These are phyloP conservation scores for Fusarium burgessii DNA, from an alignment of 2,329 filamentous ascomycete genomes.

Conservation along the genomic window DNA sequence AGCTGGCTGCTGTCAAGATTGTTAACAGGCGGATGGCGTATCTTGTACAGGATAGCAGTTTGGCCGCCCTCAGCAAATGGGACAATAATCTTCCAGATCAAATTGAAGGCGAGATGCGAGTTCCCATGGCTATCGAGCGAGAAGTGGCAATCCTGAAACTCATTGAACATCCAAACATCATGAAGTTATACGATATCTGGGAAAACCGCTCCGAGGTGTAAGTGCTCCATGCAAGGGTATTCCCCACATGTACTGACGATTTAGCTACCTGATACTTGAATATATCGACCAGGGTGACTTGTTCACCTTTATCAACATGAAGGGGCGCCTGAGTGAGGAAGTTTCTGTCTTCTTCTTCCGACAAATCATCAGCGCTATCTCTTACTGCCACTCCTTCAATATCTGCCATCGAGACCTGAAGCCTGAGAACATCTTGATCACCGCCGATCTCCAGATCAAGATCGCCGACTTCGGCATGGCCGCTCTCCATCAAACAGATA, in stretches of 20 bases:
- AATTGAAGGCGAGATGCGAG: conserved; percentile 72
- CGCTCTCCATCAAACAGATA: conserved; percentile 83
- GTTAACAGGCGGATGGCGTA: conserved; percentile 86
- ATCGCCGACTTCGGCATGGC: conserved; percentile 99
- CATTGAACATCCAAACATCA: conserved; percentile 93
- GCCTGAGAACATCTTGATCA: conserved; percentile 94
- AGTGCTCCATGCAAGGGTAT: conserved; percentile 52
- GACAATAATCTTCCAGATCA: conserved; percentile 68
- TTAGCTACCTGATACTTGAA: conserved; percentile 92
- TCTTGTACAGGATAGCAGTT: conserved; percentile 85
- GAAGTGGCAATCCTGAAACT: conserved; percentile 98
- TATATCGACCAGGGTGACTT: conserved; percentile 85
- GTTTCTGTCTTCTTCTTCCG: conserved; percentile 88
- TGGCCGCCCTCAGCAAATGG: conserved; percentile 83
- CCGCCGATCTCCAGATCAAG: conserved; percentile 81
- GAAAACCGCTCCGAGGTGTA: conserved; percentile 96
- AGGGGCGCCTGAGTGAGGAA: conserved; percentile 80
- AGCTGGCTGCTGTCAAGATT: conserved; percentile 94
- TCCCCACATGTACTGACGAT: conserved; percentile 16
- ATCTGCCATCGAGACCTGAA: conserved; percentile 98
- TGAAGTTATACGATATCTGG: conserved; percentile 96
- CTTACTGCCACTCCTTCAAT: conserved; percentile 93
- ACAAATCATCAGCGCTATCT: conserved; percentile 91
- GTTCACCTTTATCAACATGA: conserved; percentile 84
- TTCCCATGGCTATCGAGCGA: conserved; percentile 90